Evolutionary conservation across 345 rosid genomes (phyloP).

Genomic region (Hibiscus tridactylites): DNA sequence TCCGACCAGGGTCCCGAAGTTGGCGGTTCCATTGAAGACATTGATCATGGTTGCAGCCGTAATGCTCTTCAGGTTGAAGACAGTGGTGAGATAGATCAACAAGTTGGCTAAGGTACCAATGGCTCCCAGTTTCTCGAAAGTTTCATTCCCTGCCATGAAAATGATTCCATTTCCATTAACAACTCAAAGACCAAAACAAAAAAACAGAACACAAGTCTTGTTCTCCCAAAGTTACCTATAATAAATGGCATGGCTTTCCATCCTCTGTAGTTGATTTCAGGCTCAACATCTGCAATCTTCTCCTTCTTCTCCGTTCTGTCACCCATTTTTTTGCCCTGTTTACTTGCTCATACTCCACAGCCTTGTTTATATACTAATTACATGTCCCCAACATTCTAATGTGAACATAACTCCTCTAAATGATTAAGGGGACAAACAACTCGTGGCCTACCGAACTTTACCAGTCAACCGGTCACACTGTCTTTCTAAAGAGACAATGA

Average conservation of each 20-base stretch:
- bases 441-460: not conserved
- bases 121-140: too few relatives aligned
- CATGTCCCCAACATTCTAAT: not conserved
- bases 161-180: too few relatives aligned
- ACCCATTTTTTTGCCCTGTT: not conserved
- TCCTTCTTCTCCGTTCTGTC: not conserved
- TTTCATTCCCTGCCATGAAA: too few relatives aligned
- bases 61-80: constrained; percentile 57
- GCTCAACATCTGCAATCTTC: constrained; percentile 12
- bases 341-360: not conserved
- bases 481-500: too few relatives aligned
- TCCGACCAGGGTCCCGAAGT: constrained; percentile 64
- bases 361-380: not conserved
- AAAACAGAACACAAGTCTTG: not conserved
- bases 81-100: constrained; percentile 66
- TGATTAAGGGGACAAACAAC: not conserved
- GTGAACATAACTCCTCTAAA: not conserved
- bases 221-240: constrained; percentile 31
- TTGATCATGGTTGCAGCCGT: constrained; percentile 68
- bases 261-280: constrained; percentile 46
- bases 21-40: constrained; percentile 43
- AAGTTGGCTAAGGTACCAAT: constrained; percentile 39
- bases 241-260: constrained; percentile 75
- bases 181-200: not conserved
- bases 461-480: not conserved